Percentiles rank a stretch among this genome's conserved stretches.
Conservation (phyloP, 176 grass and related monocot genomes). For the Olyra latifolia region DNA sequence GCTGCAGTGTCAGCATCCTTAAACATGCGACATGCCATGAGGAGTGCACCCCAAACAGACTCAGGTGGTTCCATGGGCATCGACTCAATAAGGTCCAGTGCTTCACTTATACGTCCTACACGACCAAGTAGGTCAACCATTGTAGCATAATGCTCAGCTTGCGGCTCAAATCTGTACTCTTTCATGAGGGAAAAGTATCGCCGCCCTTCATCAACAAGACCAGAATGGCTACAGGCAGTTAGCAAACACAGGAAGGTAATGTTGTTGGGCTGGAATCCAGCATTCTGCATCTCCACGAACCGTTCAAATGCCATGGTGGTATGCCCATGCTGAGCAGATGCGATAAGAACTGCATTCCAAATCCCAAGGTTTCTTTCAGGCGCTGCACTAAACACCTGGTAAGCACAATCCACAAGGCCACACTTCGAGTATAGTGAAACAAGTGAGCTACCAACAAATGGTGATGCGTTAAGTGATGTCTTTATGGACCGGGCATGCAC, state of each 20-base stretch:
- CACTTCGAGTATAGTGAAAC: conserved; percentile 92
- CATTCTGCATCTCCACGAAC: conserved; percentile 65
- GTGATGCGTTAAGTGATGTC: conserved; percentile 58
- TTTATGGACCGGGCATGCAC: conserved; percentile 72
- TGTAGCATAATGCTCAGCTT: conserved; percentile 71
- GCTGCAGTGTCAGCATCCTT: conserved; percentile 72
- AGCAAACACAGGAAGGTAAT: conserved; percentile 89
- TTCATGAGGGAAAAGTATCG: conserved; percentile 68
- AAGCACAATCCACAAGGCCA: conserved; percentile 69
- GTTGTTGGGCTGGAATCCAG: conserved; percentile 66
- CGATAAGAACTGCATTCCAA: conserved; percentile 82
- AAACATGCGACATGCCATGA: conserved; percentile 83
- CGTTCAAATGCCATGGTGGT: conserved; percentile 48
- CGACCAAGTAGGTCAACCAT: conserved; percentile 94
- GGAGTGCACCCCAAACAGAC: conserved; percentile 81
- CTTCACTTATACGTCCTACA: conserved; percentile 68
- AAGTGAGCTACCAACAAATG: conserved; percentile 81
- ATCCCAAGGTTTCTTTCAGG: conserved; percentile 67
- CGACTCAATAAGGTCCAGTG: conserved; percentile 63
- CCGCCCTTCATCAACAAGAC: conserved; percentile 75
- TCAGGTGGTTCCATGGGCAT: conserved; percentile 95
- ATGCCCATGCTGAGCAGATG: conserved; percentile 83
- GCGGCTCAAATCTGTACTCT: conserved; percentile 48
- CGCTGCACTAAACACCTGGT: conserved; percentile 60
- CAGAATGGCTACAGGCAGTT: conserved; percentile 77